phyloP scores from a whole-genome alignment of 1,284 basidiomycete species.

The Amylostereum chailletii region DNA sequence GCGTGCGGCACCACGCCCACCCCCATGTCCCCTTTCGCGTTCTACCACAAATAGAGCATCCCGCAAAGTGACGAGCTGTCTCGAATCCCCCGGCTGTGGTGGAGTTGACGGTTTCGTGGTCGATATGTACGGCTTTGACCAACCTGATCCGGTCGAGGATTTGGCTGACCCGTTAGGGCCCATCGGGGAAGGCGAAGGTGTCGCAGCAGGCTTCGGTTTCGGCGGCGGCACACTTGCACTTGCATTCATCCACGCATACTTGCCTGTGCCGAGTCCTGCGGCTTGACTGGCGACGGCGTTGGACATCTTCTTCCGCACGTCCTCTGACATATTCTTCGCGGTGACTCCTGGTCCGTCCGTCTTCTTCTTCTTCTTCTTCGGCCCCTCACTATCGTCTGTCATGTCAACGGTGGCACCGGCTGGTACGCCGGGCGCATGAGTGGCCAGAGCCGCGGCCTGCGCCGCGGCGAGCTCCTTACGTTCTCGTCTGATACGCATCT shows the following conservation, averaged over 20 bases:
- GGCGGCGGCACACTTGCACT: slow-evolving; percentile 30
- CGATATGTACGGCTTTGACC: slow-evolving; percentile 64
- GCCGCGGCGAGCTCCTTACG: slow-evolving; percentile 66
- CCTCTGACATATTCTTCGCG: slow-evolving; percentile 80
- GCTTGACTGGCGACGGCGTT: slow-evolving; percentile 83
- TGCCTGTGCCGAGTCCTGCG: slow-evolving; percentile 64
- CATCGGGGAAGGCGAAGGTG: slow-evolving; percentile 15
- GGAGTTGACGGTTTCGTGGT: slow-evolving; percentile 30
- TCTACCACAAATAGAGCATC: slow-evolving; percentile 77
- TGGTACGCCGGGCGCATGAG: slow-evolving; percentile 36
- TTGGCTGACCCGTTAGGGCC: slow-evolving; percentile 24
- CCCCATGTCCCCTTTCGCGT: slow-evolving; percentile 71
- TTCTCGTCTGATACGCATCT: slow-evolving; percentile 61
- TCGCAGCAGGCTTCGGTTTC: slow-evolving; percentile 34
- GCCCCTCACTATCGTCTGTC: slow-evolving; percentile 37
- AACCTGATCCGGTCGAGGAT: slow-evolving; percentile 22
- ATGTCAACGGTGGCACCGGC: slow-evolving; percentile 16
- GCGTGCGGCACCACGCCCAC: slow-evolving; percentile 60
- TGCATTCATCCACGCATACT: slow-evolving; percentile 81
- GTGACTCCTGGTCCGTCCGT: slow-evolving; percentile 78
- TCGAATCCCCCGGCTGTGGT: slow-evolving; percentile 39
- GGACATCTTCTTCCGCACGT: slow-evolving; percentile 82
- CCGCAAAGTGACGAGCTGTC: slow-evolving; percentile 54
- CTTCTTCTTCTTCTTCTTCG: slow-evolving; percentile 74
- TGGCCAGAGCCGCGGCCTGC: slow-evolving; percentile 51